Evolutionary conservation across 352 stramenopile genomes (phyloP), one percentile per base, ranked within the genome.

Genomic region (Peronospora tabacina): DNA sequence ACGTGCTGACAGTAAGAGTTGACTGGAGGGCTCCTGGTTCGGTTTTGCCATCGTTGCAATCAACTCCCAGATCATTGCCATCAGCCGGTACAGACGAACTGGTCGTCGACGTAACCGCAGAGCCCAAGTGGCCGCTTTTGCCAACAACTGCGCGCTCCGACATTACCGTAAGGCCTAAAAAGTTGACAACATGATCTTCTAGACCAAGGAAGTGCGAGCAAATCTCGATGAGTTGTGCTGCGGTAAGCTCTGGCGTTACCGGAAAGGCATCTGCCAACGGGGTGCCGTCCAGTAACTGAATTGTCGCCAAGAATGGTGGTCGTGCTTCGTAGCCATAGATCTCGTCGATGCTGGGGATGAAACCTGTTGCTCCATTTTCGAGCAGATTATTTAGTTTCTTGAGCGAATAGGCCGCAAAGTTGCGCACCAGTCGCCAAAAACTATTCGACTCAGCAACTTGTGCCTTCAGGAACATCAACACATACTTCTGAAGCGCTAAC

Each of bases 261-360:
- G 91, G 90, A 41, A 98, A 90, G 11, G 92, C 76, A 44, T 95
- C 85, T 13, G 88, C 95, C 8, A 97, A 59, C 3, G 90, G 70
- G 0, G 84, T 94, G 7, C 90, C 90, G 48, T 98, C 93, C 2
- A 98, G 68, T 10, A 98, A 54, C 64, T 97, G 85, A 52, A 98
- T 95, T 17, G 79, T 95, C 1, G 86, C 89, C 6, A 98, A 67
- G 55, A 98, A 96, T 5, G 90, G 91, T 20, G 87, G 86, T n/a
- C 90, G 68, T 6, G 91, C 81, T 66, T 97, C 94, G 55, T 97
- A 97, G 5, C 88, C 82, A 29, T 77, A 70, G 44, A 98, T 97
- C 61, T 98, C 91, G 36, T 95, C 87, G 22, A 97, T 83, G 20
- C 72, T 95, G 5, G 91, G 91, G 34, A 97, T 90, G 42, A 97